Conservation (phyloP, 371 early-diverging fungal genomes). For the Actinomucor elegans region DNA sequence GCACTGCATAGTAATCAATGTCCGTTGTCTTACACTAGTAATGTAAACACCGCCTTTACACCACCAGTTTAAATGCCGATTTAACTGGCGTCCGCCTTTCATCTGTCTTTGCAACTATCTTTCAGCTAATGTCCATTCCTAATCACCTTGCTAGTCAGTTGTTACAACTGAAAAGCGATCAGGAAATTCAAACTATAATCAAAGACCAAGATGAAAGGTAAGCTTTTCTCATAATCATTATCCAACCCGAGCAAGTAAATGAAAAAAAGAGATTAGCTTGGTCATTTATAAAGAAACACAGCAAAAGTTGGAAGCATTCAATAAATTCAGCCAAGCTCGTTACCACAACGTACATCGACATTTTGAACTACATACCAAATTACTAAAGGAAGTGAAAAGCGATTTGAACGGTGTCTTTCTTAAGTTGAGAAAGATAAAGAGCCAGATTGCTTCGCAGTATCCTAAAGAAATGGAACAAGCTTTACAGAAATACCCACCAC, state of each 20-base stretch:
- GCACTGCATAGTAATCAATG: no score
- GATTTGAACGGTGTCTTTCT: slow-evolving; percentile 43
- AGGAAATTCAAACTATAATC: slow-evolving; percentile 13
- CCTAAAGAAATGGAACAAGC: slow-evolving; percentile 35
- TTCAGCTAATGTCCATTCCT: slow-evolving; percentile 11
- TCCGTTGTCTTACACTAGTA: no score
- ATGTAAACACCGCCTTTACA: no score
- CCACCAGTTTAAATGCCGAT: no score
- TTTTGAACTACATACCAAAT: slow-evolving; percentile 41
- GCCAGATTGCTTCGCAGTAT: slow-evolving; percentile 29
- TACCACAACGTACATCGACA: slow-evolving; percentile 44
- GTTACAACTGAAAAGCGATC: slow-evolving; percentile 16
- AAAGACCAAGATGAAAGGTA: slow-evolving; percentile 25
- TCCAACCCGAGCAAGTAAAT: background rate
- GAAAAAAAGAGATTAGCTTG: slow-evolving; percentile 17
- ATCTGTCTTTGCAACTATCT: no score
- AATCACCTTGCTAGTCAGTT: slow-evolving; percentile 17
- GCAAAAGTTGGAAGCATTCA: slow-evolving; percentile 39
- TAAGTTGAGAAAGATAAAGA: slow-evolving; percentile 41
- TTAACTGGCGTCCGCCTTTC: no score
- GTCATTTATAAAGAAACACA: slow-evolving; percentile 25
- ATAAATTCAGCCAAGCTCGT: slow-evolving; percentile 47
- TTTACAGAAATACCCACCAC: slow-evolving; percentile 32
- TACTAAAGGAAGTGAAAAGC: slow-evolving; percentile 37
- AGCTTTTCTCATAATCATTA: background rate